Evolutionary conservation across 345 rosid genomes (phyloP), one percentile per base, ranked within the genome.

Genomic region (Eucalyptus pauciflora): DNA sequence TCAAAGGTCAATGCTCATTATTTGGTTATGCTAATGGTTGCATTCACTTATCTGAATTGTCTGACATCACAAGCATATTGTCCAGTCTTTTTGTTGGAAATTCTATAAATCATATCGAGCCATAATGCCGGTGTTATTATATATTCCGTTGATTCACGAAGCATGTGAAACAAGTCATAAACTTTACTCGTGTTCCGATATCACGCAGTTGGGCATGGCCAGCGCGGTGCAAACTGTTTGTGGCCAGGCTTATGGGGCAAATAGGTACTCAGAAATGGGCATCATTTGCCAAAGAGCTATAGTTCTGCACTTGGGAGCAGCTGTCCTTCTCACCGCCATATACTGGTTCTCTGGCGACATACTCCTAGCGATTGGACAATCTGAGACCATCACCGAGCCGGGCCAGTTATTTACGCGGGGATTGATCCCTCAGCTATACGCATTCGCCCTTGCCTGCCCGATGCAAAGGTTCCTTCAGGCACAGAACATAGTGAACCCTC

Each of bases 191-290:
- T 50, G 29, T 33, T 62, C 79, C 16, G 27, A 67, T 87, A 16
- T 76, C 83, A 13, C 22, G 7, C 92, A 97, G 99, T 87, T 96
- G 90, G 99, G 99, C 48, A 97, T 97, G 99, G 98, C 99, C 4
- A 96, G 99, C 64, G 99, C 99, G 31, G 99, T 96, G 49, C 99
- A 97, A 86, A 97, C 99, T 0, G 96, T 97, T 8, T 97, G 99
- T 87, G 99, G 99, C 22, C 99, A 96, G 94, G 99, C 99, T 18
- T 97, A 95, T 31, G 99, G 99, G 14, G 99, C 98, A 10, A 93
- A 92, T 86, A 94, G 93, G 85, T 94, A 96, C 91, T 86, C 96
- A 9, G 93, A 96, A 80, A 95, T 96, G 99, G 99, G 99, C 50
- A 91, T 97, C 27, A 94, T 94, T 54, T 96, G 98, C 93, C 99